These are phyloP conservation scores for Rhododendron ovatum DNA, from an alignment of 148 eudicot species.

Conservation along the genomic window DNA sequence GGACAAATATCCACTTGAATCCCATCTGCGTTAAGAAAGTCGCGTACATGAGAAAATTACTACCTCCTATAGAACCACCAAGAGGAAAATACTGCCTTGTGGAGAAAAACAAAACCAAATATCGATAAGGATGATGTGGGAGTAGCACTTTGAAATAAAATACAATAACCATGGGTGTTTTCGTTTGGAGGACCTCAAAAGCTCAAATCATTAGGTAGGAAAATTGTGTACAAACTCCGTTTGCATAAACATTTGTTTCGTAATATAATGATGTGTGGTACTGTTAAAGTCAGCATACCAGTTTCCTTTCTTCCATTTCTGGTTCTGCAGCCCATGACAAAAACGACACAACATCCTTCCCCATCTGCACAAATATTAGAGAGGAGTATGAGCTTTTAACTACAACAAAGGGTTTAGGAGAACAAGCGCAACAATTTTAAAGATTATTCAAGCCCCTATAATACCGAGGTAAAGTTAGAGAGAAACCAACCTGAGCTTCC, in stretches of 20 bases:
- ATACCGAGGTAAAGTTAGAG: not conserved
- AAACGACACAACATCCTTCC: conserved; percentile 82
- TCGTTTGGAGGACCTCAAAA: not conserved
- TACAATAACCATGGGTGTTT: not conserved
- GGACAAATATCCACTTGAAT: conserved; percentile 82
- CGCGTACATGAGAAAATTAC: not conserved
- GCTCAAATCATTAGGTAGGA: not conserved
- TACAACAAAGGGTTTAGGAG: not conserved
- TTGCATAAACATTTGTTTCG: not conserved
- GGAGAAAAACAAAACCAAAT: not conserved
- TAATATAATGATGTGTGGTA: not conserved
- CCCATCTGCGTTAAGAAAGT: conserved; percentile 53
- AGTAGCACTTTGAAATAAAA: not conserved
- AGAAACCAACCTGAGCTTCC: conserved; percentile 68
- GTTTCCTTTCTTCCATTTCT: conserved; percentile 93
- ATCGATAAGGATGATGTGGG: not conserved
- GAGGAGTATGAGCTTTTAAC: not conserved
- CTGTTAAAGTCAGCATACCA: conserved; percentile 34
- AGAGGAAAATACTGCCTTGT: not conserved
- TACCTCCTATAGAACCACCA: not conserved
- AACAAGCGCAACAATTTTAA: not conserved
- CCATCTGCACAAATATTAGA: conserved; percentile 59
- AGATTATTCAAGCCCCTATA: not conserved
- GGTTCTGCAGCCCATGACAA: conserved; percentile 92
- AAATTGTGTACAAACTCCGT: not conserved